Base-by-base conservation (phyloP, 176 grass and related monocot genomes). In the maize (Zea mays) region DNA sequence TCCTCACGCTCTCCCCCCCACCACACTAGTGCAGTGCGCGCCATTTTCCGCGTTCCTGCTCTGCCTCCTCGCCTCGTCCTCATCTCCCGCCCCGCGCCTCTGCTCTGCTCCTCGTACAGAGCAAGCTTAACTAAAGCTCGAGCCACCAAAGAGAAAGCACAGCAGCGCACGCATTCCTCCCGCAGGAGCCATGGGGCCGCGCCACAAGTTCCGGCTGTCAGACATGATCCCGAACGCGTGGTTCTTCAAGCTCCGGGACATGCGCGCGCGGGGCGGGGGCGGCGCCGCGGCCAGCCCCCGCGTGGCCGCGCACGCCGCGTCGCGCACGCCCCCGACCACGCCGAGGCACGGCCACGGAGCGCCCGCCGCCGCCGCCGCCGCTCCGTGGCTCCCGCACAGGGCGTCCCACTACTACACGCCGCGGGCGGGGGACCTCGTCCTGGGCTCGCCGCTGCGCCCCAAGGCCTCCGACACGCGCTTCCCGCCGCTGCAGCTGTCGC, bases 181-280 rank as follows among this genome's bases (percentile, higher is more conserved):
- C 21, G 74, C 21, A 72, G 40, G 4, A 55, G 86, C 72, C 54
- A 97, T 98, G 96, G 96, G 87, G 19, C 27, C 27, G 27, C 90
- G 75, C 59, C 88, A 87, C 79, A 94, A 87, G 85, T 98, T 98
- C 81, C 84, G 85, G 62, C 40, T 98, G 16, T 94, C 92, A 37
- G 96, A 98, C 85, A 98, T 98, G 89, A 86, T 98, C 52, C 96
- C 96, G 7, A 94, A 98, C 85, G 90, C 87, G 35, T 98, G 96
- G 96, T 94, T 98, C 83, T 94, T 94, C 80, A 98, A 92, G 89
- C 80, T 98, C 27, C 90, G 85, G 6, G 89, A 89, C 78, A 92
- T 90, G 87, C 81, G 91, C 65, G 77, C 48, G 8, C 79, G 85
- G 2, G 84, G 34, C 7, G 75, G 33, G 19, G 6, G 6, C 39